Evolutionary conservation across 2,329 filamentous ascomycete species (phyloP), one percentile per base, ranked within the genome.

Genomic region (Fusarium sp.): DNA sequence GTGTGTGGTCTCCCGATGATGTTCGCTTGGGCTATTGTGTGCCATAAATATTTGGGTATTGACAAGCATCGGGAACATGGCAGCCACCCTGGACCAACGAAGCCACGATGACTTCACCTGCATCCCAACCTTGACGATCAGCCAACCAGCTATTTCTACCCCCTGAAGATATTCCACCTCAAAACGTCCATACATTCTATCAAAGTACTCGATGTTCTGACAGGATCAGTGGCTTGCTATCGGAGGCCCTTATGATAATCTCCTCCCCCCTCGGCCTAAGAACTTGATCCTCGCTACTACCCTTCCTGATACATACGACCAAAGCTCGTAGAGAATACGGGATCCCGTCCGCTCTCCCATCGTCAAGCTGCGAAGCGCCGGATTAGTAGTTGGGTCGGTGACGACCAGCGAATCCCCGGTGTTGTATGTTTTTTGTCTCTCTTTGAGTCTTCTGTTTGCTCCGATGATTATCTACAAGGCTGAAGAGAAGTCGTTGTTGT

Each of bases 381-480:
- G 65, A 68, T 63, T 68, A 68, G 63, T 68, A 68, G 58, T 53
- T 68, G 57, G 59, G 66, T 61, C 64, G 52, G 64, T 68, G 64
- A 68, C 43, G 65, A 64, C 52, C 61, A 68, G 65, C 63, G 53
- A 68, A 68, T 68, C 54, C 66, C 66, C 38, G 42, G 62, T 69
- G 65, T 69, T 69, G 55, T 62, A 62, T 69, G 61, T 66, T 18
- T 47, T 44, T 33, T 31, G 31, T 23, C 21, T 20, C 11, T 37
- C 26, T 15, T 21, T 7, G 12, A 11, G 16, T 8, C 23, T 23
- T 29, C 26, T 16, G 28, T 47, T 10, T 10, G 16, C 21, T 26
- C 18, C 9, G 13, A 31, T 31, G 12, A 31, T 16, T 9, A 11
- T 20, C 10, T n/a, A 9, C 9, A 5, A 48, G 44, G n/a, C 10